Evolutionary conservation across 163 green algal genomes (phyloP), one percentile per base, ranked within the genome.

Genomic region (Volvox carteri): DNA sequence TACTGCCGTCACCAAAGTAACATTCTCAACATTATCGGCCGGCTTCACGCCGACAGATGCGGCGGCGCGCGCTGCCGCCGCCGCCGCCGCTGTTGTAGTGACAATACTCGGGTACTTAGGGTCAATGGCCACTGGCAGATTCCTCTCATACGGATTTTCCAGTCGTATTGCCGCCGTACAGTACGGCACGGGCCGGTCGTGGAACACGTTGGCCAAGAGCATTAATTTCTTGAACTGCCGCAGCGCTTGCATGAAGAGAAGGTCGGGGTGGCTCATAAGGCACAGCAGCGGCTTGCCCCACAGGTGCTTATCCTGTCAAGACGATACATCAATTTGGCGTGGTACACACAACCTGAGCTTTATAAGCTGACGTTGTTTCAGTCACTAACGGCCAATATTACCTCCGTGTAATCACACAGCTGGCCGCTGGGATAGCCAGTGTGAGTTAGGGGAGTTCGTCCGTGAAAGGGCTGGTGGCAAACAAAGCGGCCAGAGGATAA

Each of bases 171-270:
- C 88, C 12, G 90, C 90, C 25, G 92, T 93, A 62, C 90, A 93
- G 86, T 93, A 94, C 6, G 92, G 92, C 56, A 94, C 92, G 4
- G 84, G 83, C 77, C 89, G 76, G 86, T 93, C 90, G 62, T 87
- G 70, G 58, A 81, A 72, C 14, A 92, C 86, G 78, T 95, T 95
- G 46, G 93, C 93, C 9, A 90, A 28, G 37, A 91, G 84, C 25
- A 88, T 78, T 3, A 90, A 70, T 0, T 75, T 73, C 35, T 73
- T 76, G 86, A 95, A 95, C 6, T 19, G 18, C 6, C 41, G 42
- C 44, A 94, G 77, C 16, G 81, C 92, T 9, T 42, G 68, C 62
- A 89, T 85, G 73, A 94, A 94, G 21, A 87, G 72, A 0, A 90
- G 65, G 21, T 58, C 44, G 4, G 87, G 87, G 39, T 88, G 77